Evolutionary conservation across 1,284 basidiomycete species (phyloP), one percentile per base, ranked within the genome.

Genomic region (Austropuccinia psidii): DNA sequence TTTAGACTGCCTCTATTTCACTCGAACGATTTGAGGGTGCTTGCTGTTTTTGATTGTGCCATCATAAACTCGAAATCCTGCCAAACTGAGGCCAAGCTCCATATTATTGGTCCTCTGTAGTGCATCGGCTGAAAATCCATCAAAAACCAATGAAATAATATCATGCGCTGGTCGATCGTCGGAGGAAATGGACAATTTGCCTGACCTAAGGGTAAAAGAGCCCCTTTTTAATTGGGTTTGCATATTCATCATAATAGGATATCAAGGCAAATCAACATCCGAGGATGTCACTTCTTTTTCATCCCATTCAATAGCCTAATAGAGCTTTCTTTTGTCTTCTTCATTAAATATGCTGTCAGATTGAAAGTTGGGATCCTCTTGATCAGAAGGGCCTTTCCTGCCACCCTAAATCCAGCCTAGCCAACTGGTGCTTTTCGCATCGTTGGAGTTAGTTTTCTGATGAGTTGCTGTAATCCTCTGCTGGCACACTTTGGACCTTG

Each of bases 291-390:
- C 84, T 5, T 91, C 84, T 0, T 89, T 87, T 15, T 87, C 82
- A 80, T 98, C 91, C 80, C 92, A 98, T 80, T 98, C 94, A 74
- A 98, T 88, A 19, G 91, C 87, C 77, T 93, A 89, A 82, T 97
- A 97, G 29, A 98, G 85, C 82, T 98, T 88, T 79, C 90, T 90
- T 66, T 91, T 88, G 81, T 98, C 93, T 79, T 95, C 90, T 55
- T 94, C 93, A 17, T 90, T 94, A 85, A 95, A 89, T 31, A 87
- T 81, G 13, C 88, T 87, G 29, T 86, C 83, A 86, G 47, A 83
- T 80, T 76, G 84, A 75, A n/a, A n/a, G n/a, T 77, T 76, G 64
- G 85, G 78, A 4, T 78, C 78, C 24, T 78, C 77, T n/a, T n/a
- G n/a, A n/a, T n/a, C n/a, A n/a, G n/a, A n/a, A 1, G 76, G 47